These are phyloP conservation scores for Vicia sativa DNA, from an alignment of 306 rosid species.

Conservation along the genomic window DNA sequence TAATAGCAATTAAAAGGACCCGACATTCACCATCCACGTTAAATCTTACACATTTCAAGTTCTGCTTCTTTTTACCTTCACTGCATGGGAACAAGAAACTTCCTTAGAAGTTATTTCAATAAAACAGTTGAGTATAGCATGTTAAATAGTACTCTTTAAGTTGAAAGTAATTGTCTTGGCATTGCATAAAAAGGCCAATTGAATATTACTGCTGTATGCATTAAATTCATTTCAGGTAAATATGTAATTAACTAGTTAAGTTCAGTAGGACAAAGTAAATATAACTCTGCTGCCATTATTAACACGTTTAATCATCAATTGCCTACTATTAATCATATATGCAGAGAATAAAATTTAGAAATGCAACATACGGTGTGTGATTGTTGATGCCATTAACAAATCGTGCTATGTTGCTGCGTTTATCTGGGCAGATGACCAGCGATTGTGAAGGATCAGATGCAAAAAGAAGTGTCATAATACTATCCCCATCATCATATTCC, in stretches of 20 bases:
- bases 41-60: conserved; percentile 82
- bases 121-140: conserved; percentile 14
- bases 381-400: conserved; percentile 93
- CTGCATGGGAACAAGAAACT: conserved; percentile 50
- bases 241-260: too few relatives aligned
- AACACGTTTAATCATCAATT: neutral
- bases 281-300: neutral
- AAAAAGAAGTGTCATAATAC: conserved; percentile 92
- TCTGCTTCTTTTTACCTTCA: conserved; percentile 90
- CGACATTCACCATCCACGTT: conserved; percentile 77
- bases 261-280: neutral
- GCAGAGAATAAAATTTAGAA: conserved; percentile 10
- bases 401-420: conserved; percentile 84
- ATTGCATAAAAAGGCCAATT: neutral
- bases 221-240: neutral
- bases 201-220: neutral
- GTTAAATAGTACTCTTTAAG: neutral
- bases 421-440: conserved; percentile 92
- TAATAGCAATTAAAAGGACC: conserved; percentile 76
- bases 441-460: conserved; percentile 67
- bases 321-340: neutral
- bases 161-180: neutral
- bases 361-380: conserved; percentile 70
- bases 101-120: conserved; percentile 18
- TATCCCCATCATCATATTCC: conserved; percentile 86